Evolutionary conservation across 176 grass and related monocot species (phyloP).

Genomic region (Elaeis guineensis): DNA sequence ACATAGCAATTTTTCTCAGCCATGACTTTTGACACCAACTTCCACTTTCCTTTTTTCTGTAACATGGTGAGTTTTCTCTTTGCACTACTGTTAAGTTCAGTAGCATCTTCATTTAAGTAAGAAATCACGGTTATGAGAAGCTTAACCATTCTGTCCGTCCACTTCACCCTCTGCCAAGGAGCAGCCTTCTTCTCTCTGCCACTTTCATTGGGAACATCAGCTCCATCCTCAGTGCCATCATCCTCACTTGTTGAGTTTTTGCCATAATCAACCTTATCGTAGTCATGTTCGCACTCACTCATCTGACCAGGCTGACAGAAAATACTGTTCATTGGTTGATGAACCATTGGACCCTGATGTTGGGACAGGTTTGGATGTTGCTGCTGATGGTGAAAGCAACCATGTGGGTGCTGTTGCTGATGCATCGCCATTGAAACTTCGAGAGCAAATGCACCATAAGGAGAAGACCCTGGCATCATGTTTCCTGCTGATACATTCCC

Average conservation of each 20-base stretch:
- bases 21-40: slow-evolving; percentile 43
- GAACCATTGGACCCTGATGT: neutral
- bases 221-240: slow-evolving; percentile 21
- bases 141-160: slow-evolving; percentile 61
- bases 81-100: slow-evolving; percentile 4
- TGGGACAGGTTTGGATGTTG: too few species aligned
- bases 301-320: slow-evolving; percentile 14
- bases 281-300: slow-evolving; percentile 14
- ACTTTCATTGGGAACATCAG: slow-evolving; percentile 20
- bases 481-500: slow-evolving; percentile 32
- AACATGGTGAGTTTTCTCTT: slow-evolving; percentile 42
- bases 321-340: slow-evolving; percentile 14
- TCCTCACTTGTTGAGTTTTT: slow-evolving; percentile 32
- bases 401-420: slow-evolving; percentile 11
- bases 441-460: slow-evolving; percentile 11
- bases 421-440: slow-evolving; percentile 11
- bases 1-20: slow-evolving; percentile 30
- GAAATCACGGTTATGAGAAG: slow-evolving; percentile 55
- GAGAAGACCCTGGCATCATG: slow-evolving; percentile 11
- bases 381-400: neutral
- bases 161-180: slow-evolving; percentile 64
- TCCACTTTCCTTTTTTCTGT: slow-evolving; percentile 73
- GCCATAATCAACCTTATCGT: slow-evolving; percentile 3
- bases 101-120: slow-evolving; percentile 55
- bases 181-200: slow-evolving; percentile 11